These are phyloP conservation scores for Chaetomium tenue DNA, from an alignment of 495 filamentous ascomycete genomes.

Conservation along the genomic window DNA sequence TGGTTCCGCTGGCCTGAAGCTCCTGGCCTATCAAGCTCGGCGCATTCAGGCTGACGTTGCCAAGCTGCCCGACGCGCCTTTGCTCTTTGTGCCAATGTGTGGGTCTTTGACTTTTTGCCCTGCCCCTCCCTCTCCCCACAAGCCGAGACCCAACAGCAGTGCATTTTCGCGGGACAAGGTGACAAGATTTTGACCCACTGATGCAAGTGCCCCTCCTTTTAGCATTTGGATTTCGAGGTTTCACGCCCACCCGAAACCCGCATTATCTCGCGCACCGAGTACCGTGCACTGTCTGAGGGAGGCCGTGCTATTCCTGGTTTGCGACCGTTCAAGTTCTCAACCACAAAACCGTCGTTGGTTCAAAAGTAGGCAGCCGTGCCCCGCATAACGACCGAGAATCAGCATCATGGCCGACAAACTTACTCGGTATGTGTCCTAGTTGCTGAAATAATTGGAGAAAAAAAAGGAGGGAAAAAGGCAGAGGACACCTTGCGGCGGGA, in stretches of 20 bases:
- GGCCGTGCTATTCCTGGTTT: neutral
- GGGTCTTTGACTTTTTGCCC: conserved; percentile 22
- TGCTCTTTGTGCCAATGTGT: conserved; percentile 11
- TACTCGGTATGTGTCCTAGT: conserved; percentile 33
- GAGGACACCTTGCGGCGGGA: neutral
- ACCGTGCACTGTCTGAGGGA: conserved; percentile 9
- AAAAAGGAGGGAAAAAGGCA: no score
- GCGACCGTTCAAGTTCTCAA: neutral
- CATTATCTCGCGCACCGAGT: conserved; percentile 13
- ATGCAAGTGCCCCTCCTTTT: conserved; percentile 19
- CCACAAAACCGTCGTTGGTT: neutral
- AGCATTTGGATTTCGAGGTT: conserved; percentile 11
- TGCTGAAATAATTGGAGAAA: neutral
- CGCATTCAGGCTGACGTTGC: conserved; percentile 19
- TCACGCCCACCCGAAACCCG: neutral
- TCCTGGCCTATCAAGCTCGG: conserved; percentile 22
- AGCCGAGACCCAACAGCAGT: conserved; percentile 1
- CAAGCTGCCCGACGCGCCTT: no score
- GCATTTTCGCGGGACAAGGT: conserved; percentile 22
- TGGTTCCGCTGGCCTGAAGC: neutral
- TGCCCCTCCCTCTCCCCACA: conserved; percentile 26
- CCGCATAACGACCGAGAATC: neutral
- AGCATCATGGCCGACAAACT: conserved; percentile 42
- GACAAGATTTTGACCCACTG: conserved; percentile 19
- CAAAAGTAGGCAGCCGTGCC: conserved; percentile 2